These are phyloP conservation scores for Escallonia rubra DNA, from an alignment of 129 eudicot genomes.

Conservation along the genomic window DNA sequence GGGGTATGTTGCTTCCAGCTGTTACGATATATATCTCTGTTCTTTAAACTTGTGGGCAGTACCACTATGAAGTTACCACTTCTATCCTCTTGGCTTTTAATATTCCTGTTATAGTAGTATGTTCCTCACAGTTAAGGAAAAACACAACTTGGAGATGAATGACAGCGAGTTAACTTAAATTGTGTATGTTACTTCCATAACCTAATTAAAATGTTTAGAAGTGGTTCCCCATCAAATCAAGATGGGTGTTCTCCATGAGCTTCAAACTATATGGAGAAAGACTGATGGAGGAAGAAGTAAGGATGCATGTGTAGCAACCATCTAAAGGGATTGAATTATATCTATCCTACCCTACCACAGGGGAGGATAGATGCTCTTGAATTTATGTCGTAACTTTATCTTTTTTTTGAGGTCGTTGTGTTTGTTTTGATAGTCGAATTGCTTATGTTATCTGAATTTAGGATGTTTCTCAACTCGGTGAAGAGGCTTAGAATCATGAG, in stretches of 20 bases:
- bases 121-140: too few species aligned
- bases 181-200: too few species aligned
- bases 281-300: too few species aligned
- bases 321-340: too few species aligned
- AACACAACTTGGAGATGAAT: too few species aligned
- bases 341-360: background rate
- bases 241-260: too few species aligned
- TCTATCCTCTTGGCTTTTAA: background rate
- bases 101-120: too few species aligned
- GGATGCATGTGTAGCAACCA: too few species aligned
- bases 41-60: background rate
- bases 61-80: background rate
- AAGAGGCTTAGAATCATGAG: slow-evolving; percentile 93
- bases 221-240: too few species aligned
- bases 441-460: slow-evolving; percentile 21
- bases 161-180: too few species aligned
- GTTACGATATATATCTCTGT: background rate
- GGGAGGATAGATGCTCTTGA: background rate
- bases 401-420: background rate
- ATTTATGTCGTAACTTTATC: background rate
- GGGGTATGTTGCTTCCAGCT: slow-evolving; percentile 36
- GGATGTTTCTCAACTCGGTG: slow-evolving; percentile 84
- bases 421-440: background rate
- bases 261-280: too few species aligned
- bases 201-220: too few species aligned